phyloP scores from a whole-genome alignment of 306 rosid species.

The Prunus kanzakura region DNA sequence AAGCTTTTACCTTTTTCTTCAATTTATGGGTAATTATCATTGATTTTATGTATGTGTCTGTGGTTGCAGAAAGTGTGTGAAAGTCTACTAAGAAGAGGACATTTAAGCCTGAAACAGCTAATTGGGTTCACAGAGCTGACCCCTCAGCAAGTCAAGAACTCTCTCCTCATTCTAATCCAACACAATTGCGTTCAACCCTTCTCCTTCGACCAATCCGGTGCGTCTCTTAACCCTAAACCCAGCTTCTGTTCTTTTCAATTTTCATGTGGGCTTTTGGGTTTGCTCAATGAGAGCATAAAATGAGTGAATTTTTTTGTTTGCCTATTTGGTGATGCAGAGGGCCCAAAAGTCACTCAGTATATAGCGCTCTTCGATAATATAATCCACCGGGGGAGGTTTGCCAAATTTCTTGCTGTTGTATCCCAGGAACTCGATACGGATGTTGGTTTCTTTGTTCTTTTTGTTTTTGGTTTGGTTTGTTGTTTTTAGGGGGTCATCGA shows the following conservation, averaged over 20 bases:
- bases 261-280: background rate
- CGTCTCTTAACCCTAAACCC: background rate
- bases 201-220: slow-evolving; percentile 30
- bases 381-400: slow-evolving; percentile 74
- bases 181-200: slow-evolving; percentile 85
- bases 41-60: background rate
- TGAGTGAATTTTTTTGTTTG: background rate
- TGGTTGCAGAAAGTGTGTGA: slow-evolving; percentile 75
- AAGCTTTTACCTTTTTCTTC: background rate
- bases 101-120: slow-evolving; percentile 41
- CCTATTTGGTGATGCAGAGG: slow-evolving; percentile 38
- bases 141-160: slow-evolving; percentile 60
- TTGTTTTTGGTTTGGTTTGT: slow-evolving; percentile 15
- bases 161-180: slow-evolving; percentile 79
- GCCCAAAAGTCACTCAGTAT: slow-evolving; percentile 46
- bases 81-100: slow-evolving; percentile 51
- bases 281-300: background rate
- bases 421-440: slow-evolving; percentile 49
- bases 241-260: no score
- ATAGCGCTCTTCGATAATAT: slow-evolving; percentile 64
- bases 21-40: background rate
- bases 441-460: slow-evolving; percentile 35
- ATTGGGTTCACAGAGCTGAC: slow-evolving; percentile 62
- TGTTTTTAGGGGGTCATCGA: background rate
- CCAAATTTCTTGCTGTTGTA: slow-evolving; percentile 66